Evolutionary conservation across 1,284 basidiomycete species (phyloP), one percentile per base, ranked within the genome.

Genomic region (Dichomitus squalens): DNA sequence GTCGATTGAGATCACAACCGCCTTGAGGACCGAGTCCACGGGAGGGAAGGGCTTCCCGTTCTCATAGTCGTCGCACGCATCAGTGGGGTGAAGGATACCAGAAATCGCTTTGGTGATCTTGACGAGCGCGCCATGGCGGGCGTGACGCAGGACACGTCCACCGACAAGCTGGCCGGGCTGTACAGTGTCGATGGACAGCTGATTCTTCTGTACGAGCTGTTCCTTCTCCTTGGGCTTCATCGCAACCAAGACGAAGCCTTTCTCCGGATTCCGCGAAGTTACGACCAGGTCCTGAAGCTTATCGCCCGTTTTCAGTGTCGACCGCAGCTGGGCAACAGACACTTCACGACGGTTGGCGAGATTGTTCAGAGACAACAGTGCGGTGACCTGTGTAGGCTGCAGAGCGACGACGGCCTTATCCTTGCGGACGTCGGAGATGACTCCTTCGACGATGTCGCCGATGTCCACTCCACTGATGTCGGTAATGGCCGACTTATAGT

Each of bases 241-340:
- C 59, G 89, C 89, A 46, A 96, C 91, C 59, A 98, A 90, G 57
- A 98, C 89, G 55, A 98, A 81, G 12, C 88, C 87, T 66, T 93
- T 95, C 64, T 93, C 94, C 1, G 86, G 78, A 70, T 95, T 95
- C 66, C 93, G 91, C n/a, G 93, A 91, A 23, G 95, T 90, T 18
- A 99, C 92, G 3, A 93, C 85, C 5, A 99, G 79, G 48, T 92
- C 88, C 12, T 87, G 78, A 21, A 99, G 73, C 61, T 80, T 80
- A 52, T 95, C 90, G 16, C 92, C 93, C 36, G 79, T 76, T 66
- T 89, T 85, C 48, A 98, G 76, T 3, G 78, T 73, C 1, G 77
- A 75, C 23, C 86, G 85, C 20, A 97, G 77, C 64, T 93, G 88
- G n/a, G 88, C 79, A 11, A 90, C 77, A 1, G 87, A 80, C 11